phyloP scores from a whole-genome alignment of 495 filamentous ascomycete species.

The Cudoniella acicularis region DNA sequence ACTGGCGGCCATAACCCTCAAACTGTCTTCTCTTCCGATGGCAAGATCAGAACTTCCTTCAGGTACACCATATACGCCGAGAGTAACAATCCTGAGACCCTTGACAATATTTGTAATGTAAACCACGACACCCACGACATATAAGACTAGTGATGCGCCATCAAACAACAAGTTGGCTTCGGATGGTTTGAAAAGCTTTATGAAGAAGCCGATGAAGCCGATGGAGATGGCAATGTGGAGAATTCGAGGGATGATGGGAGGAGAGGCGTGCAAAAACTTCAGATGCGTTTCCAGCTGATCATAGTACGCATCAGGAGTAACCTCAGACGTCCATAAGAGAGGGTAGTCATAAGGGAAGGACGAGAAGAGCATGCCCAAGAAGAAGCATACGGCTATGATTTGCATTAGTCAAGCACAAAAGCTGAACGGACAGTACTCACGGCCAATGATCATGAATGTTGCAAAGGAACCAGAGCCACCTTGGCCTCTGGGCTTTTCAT shows the following conservation, averaged over 20 bases:
- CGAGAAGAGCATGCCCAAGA: slow-evolving; percentile 97
- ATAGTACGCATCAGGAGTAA: slow-evolving; percentile 61
- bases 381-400: slow-evolving; percentile 53
- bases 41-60: slow-evolving; percentile 44
- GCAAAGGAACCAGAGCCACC: slow-evolving; percentile 60
- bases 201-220: slow-evolving; percentile 84
- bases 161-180: slow-evolving; percentile 97
- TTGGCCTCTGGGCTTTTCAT: slow-evolving; percentile 22
- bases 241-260: slow-evolving; percentile 85
- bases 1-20: slow-evolving; percentile 89
- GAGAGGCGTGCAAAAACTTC: slow-evolving; percentile 77
- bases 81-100: slow-evolving; percentile 74
- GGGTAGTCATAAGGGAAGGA: slow-evolving; percentile 97
- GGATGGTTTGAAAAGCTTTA: slow-evolving; percentile 85
- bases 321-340: slow-evolving; percentile 79
- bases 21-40: slow-evolving; percentile 73
- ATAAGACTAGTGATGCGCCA: slow-evolving; percentile 84
- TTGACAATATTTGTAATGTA: slow-evolving; percentile 95
- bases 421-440: slow-evolving; percentile 44
- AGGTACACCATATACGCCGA: slow-evolving; percentile 48
- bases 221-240: slow-evolving; percentile 88
- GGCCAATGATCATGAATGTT: slow-evolving; percentile 93
- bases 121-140: slow-evolving; percentile 85
- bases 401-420: slow-evolving; percentile 6
- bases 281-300: slow-evolving; percentile 84